Evolutionary conservation across 2,329 filamentous ascomycete genomes (phyloP).

Genomic region (Plenodomus biglobosus): DNA sequence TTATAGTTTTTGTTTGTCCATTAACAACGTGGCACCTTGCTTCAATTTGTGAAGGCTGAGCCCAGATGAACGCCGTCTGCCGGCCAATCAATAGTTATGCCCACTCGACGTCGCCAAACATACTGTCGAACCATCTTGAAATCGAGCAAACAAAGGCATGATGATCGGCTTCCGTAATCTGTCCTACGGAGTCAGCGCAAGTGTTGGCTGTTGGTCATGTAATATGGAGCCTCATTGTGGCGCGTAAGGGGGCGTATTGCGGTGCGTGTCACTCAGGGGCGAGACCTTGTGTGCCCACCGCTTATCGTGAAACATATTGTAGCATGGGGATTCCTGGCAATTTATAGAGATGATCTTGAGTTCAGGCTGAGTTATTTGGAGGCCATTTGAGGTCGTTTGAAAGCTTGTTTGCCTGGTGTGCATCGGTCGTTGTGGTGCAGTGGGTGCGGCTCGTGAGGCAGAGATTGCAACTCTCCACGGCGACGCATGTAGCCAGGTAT

Average conservation of each 20-base stretch:
- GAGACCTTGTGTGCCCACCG: background rate
- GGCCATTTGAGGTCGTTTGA: background rate
- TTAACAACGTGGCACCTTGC: background rate
- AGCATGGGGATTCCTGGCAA: background rate
- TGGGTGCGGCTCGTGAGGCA: too few species aligned
- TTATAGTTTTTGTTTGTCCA: background rate
- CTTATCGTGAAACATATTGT: background rate
- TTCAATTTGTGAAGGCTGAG: background rate
- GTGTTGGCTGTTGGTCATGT: background rate
- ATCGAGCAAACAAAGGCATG: background rate
- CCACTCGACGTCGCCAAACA: background rate
- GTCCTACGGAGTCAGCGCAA: background rate
- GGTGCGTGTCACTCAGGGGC: background rate
- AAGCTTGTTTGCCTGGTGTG: background rate
- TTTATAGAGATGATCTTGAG: background rate
- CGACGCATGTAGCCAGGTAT: too few species aligned
- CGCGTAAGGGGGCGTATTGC: background rate
- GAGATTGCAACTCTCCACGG: too few species aligned
- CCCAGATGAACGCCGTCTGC: background rate
- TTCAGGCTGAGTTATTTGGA: background rate
- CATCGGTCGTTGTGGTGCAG: too few species aligned
- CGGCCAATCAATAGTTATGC: background rate
- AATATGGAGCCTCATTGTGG: background rate
- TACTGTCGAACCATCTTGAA: background rate
- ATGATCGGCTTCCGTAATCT: background rate